Base-by-base conservation (phyloP, 1,139 yeast genomes). In the Yamadazyma oceani region DNA sequence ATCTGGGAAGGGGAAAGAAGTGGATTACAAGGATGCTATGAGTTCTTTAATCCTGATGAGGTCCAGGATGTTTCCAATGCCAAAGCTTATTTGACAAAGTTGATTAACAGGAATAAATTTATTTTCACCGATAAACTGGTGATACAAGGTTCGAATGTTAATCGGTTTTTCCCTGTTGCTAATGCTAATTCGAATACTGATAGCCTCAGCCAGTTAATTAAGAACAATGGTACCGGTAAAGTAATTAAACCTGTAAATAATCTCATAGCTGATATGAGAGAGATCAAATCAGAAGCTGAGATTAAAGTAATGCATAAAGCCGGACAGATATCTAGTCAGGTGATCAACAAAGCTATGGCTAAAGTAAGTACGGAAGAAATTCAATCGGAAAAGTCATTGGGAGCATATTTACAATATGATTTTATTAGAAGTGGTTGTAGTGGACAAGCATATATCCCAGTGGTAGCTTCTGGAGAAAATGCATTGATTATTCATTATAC, bases 1-100 rank as follows among this genome's bases (percentile, higher is more conserved):
- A 78, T 84, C 45, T 92, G 99, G 99, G 97, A 90, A 53, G 99
- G 99, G 8, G 82, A 78, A 30, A 75, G 95, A 50, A 83, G 95
- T 27, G 99, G 99, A 1, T 71, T 83, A 6, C 78, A 81, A 35
- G 96, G 95, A 10, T 96, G 85, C 0, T 66, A 64, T 37, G 90
- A 87, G 35, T 76, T 82, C 35, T 92, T 92, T 65, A 92, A 90
- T 58, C 96, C 96, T 3, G 97, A 89, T 57, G 70, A 72, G 38
- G 83, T 86, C 2, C 76, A 74, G 29, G 75, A 80, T 35, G 70
- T 75, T 31, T 65, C 68, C 19, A 56, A 60, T 8, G 54, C 79
- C 9, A 62, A 67, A 3, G 43, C 54, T 4, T 73, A 78, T 46
- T 45, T 85, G 16, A 58, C 61, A 12, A 64, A 66, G 31, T 55